Evolutionary conservation across 2,329 filamentous ascomycete genomes (phyloP).

Genomic region (Ceratocystis cacaofunesta): DNA sequence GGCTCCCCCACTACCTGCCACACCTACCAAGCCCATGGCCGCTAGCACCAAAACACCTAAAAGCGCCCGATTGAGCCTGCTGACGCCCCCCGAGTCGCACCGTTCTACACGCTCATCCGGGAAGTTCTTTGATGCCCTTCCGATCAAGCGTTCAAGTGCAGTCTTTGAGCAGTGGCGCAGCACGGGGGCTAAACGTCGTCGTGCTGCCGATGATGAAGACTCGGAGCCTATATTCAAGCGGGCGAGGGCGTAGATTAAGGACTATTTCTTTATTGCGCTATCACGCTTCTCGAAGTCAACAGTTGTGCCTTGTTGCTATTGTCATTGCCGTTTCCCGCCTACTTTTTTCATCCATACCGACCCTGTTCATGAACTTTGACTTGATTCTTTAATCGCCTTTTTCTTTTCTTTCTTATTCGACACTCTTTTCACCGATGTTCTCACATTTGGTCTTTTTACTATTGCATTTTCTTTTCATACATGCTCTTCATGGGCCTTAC

Average conservation of each 20-base stretch:
- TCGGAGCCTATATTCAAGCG: slow-evolving; percentile 7
- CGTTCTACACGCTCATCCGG: slow-evolving; percentile 43
- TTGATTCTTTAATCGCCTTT: neutral
- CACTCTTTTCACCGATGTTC: neutral
- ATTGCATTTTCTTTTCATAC: neutral
- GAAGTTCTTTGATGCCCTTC: slow-evolving; percentile 34
- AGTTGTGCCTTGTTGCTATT: neutral
- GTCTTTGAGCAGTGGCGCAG: slow-evolving; percentile 16
- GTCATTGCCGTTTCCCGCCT: neutral
- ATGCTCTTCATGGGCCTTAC: neutral
- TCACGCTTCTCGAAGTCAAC: too few relatives aligned
- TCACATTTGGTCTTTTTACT: neutral
- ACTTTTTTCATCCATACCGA: neutral
- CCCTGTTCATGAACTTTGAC: neutral
- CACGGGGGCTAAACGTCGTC: slow-evolving; percentile 30
- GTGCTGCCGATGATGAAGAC: slow-evolving; percentile 23
- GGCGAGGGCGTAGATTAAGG: slow-evolving; percentile 1
- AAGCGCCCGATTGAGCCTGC: slow-evolving; percentile 40
- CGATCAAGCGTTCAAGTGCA: slow-evolving; percentile 38
- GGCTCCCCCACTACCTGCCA: slow-evolving; percentile 22
- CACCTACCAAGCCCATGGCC: slow-evolving; percentile 25
- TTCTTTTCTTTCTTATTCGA: neutral
- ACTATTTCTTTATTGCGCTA: neutral
- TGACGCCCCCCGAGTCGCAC: slow-evolving; percentile 47
- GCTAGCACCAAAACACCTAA: slow-evolving; percentile 32